A percentile compares a stretch with the other conserved stretches of the same genome.
phyloP scores from a whole-genome alignment of 1,139 yeast genomes.

The Meyerozyma sp. region DNA sequence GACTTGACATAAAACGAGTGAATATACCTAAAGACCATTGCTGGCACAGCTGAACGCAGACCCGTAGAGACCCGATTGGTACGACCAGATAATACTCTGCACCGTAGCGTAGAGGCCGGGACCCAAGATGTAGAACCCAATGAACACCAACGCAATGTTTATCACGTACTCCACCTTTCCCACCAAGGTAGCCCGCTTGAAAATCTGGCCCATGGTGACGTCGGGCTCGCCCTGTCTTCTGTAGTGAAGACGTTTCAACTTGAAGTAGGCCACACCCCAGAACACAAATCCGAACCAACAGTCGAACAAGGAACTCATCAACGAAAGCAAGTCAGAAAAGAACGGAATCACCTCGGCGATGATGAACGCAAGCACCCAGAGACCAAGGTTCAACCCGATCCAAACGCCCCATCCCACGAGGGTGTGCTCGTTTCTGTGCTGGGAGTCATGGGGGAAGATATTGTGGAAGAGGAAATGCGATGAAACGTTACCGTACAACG shows the following conservation, averaged over 20 bases:
- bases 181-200: conserved; percentile 14
- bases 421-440: conserved; percentile 46
- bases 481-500: conserved; percentile 50
- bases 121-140: conserved; percentile 52
- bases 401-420: conserved; percentile 49
- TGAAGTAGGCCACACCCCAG: conserved; percentile 60
- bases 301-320: conserved; percentile 61
- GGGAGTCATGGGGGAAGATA: conserved; percentile 36
- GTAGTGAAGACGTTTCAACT: conserved; percentile 23
- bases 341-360: conserved; percentile 62
- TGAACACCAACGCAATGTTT: conserved; percentile 33
- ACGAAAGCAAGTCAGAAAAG: conserved; percentile 50
- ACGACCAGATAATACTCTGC: conserved; percentile 46
- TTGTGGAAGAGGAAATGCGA: conserved; percentile 45
- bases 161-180: conserved; percentile 27
- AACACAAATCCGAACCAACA: conserved; percentile 64
- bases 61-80: conserved; percentile 43
- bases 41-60: conserved; percentile 46
- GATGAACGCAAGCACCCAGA: conserved; percentile 53
- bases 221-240: conserved; percentile 4
- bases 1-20: too few relatives aligned
- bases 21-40: conserved; percentile 25
- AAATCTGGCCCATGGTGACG: conserved; percentile 11
- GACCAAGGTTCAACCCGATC: conserved; percentile 34
- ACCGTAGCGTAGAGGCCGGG: conserved; percentile 56